These are phyloP conservation scores for Pyrus bretschneideri DNA, from an alignment of 306 rosid genomes.

Conservation along the genomic window DNA sequence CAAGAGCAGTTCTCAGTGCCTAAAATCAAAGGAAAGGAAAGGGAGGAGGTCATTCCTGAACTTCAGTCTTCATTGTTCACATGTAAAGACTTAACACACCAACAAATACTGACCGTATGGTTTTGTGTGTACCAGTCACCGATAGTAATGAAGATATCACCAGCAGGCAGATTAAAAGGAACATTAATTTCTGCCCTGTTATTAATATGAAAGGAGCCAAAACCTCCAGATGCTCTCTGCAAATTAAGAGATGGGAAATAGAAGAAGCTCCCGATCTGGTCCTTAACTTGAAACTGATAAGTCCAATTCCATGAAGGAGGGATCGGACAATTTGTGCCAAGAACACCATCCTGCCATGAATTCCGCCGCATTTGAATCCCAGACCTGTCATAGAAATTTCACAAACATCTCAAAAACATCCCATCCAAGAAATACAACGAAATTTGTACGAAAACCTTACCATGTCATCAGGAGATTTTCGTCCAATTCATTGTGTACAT, in stretches of 20 bases:
- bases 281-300: constrained; percentile 84
- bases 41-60: not conserved
- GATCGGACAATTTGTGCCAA: constrained; percentile 88
- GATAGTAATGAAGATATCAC: constrained; percentile 56
- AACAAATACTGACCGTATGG: constrained; percentile 51
- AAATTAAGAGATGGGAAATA: constrained; percentile 71
- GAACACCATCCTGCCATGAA: constrained; percentile 88
- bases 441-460: constrained; percentile 33
- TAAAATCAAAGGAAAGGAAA: constrained; percentile 12
- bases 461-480: constrained; percentile 73
- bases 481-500: constrained; percentile 64
- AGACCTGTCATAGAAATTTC: constrained; percentile 43
- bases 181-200: constrained; percentile 47
- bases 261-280: constrained; percentile 92
- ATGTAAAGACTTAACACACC: not conserved
- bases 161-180: constrained; percentile 71
- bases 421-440: not conserved
- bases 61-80: not conserved
- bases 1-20: constrained; percentile 57
- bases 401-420: not conserved
- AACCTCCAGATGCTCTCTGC: constrained; percentile 91
- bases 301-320: constrained; percentile 92
- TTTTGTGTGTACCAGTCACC: constrained; percentile 78
- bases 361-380: constrained; percentile 78
- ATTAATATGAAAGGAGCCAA: constrained; percentile 62